Conservation (phyloP, 306 rosid genomes). For the Clitoria ternatea region DNA sequence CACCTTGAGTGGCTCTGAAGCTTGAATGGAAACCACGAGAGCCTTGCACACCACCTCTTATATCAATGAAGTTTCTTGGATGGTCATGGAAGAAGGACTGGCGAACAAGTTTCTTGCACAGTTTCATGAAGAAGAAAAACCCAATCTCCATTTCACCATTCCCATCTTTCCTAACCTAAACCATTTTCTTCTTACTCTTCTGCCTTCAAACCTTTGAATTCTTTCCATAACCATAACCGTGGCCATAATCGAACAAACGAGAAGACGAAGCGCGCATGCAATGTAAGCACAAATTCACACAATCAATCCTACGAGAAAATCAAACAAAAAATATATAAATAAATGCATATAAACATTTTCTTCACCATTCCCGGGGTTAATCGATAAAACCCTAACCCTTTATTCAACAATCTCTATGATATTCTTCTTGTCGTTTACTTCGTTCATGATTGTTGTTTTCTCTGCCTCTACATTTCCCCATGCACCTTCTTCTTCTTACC, state of each 20-base stretch:
- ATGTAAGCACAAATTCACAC: no score
- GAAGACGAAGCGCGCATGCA: no score
- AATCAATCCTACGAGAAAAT: no score
- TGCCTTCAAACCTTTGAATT: neutral
- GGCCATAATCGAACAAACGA: neutral
- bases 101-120: no score
- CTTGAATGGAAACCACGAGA: slow-evolving; percentile 55
- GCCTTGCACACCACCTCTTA: slow-evolving; percentile 42
- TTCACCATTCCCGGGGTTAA: slow-evolving; percentile 8
- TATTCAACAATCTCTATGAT: slow-evolving; percentile 25
- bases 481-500: neutral
- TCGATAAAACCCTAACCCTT: slow-evolving; percentile 20
- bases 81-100: slow-evolving; percentile 48
- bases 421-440: neutral
- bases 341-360: no score
- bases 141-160: slow-evolving; percentile 16
- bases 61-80: slow-evolving; percentile 22
- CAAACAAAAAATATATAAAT: no score
- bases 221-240: neutral
- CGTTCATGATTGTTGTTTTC: neutral
- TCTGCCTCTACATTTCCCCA: neutral
- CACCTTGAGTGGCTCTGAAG: slow-evolving; percentile 42
- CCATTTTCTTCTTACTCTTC: slow-evolving; percentile 16
- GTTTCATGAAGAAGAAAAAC: no score
- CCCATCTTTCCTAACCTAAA: slow-evolving; percentile 56